Evolutionary conservation across 1,284 basidiomycete genomes (phyloP).

Genomic region (Moniliophthora roreri): DNA sequence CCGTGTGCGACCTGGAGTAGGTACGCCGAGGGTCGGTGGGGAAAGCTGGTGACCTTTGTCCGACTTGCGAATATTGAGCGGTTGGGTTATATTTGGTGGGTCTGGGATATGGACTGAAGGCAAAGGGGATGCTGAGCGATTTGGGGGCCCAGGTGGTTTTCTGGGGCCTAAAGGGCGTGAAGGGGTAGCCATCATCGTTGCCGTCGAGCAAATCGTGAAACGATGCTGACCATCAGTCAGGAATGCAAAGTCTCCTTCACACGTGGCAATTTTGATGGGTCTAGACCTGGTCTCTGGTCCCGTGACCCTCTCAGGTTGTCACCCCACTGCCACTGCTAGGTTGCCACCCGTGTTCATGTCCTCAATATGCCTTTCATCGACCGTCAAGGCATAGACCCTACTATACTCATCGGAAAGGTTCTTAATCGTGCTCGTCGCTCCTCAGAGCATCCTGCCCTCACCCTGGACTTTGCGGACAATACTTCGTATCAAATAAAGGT

Average conservation of each 20-base stretch:
- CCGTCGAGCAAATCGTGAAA: conserved; percentile 9
- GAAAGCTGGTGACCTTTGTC: conserved; percentile 27
- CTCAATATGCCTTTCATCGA: conserved; percentile 4
- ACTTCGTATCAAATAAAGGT: conserved; percentile 55
- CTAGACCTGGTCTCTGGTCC: too few relatives aligned
- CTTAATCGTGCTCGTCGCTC: conserved; percentile 50
- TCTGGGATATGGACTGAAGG: conserved; percentile 25
- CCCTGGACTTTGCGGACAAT: conserved; percentile 54
- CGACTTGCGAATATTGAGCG: conserved; percentile 23
- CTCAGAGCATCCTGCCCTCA: conserved; percentile 52
- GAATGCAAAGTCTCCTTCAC: too few relatives aligned
- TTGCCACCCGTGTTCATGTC: conserved; percentile 20
- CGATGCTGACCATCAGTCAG: neutral
- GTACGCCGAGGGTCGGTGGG: conserved; percentile 30
- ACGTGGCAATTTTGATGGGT: too few relatives aligned
- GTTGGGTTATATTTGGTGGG: conserved; percentile 15
- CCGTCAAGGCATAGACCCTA: conserved; percentile 44
- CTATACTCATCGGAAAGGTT: conserved; percentile 49
- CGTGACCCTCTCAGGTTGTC: conserved; percentile 8
- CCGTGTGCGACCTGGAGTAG: conserved; percentile 28
- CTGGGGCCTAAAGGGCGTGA: conserved; percentile 61
- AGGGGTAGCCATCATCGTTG: conserved; percentile 29
- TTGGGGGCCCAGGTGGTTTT: conserved; percentile 50
- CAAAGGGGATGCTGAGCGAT: conserved; percentile 30
- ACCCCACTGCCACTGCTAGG: conserved; percentile 10